Base-by-base conservation (phyloP, 2,329 filamentous ascomycete species). In the Bipolaris oryzae region DNA sequence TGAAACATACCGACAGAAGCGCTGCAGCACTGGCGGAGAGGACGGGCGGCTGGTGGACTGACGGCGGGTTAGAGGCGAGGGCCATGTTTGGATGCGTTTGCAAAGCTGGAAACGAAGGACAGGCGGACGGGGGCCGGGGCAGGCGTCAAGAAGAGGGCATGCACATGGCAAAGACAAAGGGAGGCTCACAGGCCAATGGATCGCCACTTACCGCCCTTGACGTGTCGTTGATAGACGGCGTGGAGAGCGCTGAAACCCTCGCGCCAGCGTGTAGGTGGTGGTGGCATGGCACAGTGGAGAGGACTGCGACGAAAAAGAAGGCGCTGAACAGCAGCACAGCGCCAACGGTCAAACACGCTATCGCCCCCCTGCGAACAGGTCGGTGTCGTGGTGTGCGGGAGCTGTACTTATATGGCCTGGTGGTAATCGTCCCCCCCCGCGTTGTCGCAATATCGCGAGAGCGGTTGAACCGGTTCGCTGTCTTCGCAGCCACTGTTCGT, bases 1-100 rank as follows among this genome's bases (percentile, higher is more conserved):
- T 70, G 68, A 74, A 72, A 76, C 74, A 64, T 73, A 77, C 75
- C 62, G 75, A 77, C 56, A 77, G 62, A 28, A 72, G 63, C 51
- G 72, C 75, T 55, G 74, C 74, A 57, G 70, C 64, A 44, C 33
- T 69, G 60, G 73, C 61, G 58, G 74, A 67, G 50, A 77, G 69
- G 55, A 66, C 69, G 33, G 76, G 74, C 64, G 74, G 67, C 62
- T 74, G 73, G 51, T 68, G 67, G 53, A 66, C 74, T 77, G 72
- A 52, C 58, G 59, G 66, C 59, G 71, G 45, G 66, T 74, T 68
- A 74, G 69, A 69, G 55, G 61, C 65, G 63, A 62, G 64, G 39
- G 50, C 57, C 55, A 55, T 56, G 56, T 49, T 39, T 55, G 52
- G 53, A 61, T 47, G 21, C 39, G 28, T 31, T 31, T 31, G 28